Base-by-base conservation (phyloP, 2,329 filamentous ascomycete species). In the Trichoderma atrobrunneum region DNA sequence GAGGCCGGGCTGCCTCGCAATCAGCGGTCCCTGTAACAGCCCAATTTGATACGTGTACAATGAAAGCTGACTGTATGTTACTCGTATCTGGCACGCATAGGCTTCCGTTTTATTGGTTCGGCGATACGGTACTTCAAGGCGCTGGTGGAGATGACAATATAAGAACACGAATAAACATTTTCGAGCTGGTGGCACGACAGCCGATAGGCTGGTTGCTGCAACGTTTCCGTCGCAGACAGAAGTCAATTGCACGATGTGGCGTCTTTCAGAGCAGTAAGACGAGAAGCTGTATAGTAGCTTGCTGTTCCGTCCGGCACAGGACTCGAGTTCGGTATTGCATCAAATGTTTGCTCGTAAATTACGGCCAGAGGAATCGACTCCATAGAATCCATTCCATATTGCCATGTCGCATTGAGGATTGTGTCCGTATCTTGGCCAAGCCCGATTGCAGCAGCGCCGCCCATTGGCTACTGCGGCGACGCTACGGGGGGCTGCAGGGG, bases 401-500 rank as follows among this genome's bases (percentile, higher is more conserved):
- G 34, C 60, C n/a, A 24, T 14, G 48, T 43, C 60, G 32, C 59
- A 65, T 60, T 26, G 39, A 51, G 18, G 43, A 54, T n/a, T 32
- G 43, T 48, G 43, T 54, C 43, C 62, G 62, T 65, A 30, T 60
- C 54, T 68, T 56, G 54, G 39, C 24, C 54, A 18, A 59, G 65
- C 54, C 56, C 54, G 8, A 43, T 32, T 32, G 28, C 32, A 59
- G 32, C 54, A n/a, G 34, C 54, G 36, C 51, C 11, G 21, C 56
- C 61, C 26, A 69, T 69, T 69, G 66, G 57, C 57, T 28, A 26
- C 5, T n/a, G 56, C 28, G 5, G 32, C 16, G 59, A 59, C 56
- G 16, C 39, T 54, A 62, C 57, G 60, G 66, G 66, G 66, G 57
- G 66, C 66, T 69, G 36, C 66, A 69, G 66, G 66, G 66, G 66